Evolutionary conservation across 495 filamentous ascomycete genomes (phyloP).

Genomic region (Bombardia bombarda): DNA sequence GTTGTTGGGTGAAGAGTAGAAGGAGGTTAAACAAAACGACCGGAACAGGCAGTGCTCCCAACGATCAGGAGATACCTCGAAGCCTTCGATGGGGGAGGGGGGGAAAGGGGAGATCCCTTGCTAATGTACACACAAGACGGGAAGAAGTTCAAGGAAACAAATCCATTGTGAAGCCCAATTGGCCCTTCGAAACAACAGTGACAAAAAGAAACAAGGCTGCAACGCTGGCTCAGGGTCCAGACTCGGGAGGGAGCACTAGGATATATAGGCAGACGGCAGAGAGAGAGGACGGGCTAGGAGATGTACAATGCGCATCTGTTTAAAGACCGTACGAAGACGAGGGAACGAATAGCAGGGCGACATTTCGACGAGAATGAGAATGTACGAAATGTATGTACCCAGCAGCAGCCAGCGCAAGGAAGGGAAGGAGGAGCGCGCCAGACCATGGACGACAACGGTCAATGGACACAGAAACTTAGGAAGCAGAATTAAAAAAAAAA

Average conservation of each 20-base stretch:
- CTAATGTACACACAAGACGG: slow-evolving; percentile 16
- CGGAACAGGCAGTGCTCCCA: slow-evolving; percentile 24
- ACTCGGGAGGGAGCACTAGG: slow-evolving; percentile 32
- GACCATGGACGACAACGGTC: slow-evolving; percentile 2
- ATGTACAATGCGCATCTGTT: too few species aligned
- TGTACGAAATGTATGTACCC: slow-evolving; percentile 1
- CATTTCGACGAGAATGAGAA: slow-evolving; percentile 3
- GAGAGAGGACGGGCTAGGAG: slow-evolving; percentile 1
- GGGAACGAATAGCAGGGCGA: slow-evolving; percentile 11
- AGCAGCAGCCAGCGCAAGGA: neutral
- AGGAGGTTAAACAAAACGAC: slow-evolving; percentile 19
- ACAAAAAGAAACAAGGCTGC: slow-evolving; percentile 30
- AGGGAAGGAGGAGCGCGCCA: neutral
- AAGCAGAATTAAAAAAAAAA: too few species aligned
- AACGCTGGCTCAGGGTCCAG: slow-evolving; percentile 27
- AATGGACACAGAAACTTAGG: too few species aligned
- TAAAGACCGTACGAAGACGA: neutral
- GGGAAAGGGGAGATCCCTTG: too few species aligned
- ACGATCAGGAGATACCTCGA: slow-evolving; percentile 9
- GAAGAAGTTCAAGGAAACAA: slow-evolving; percentile 29
- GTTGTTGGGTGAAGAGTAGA: slow-evolving; percentile 11
- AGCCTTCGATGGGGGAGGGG: slow-evolving; percentile 12
- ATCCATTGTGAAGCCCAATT: slow-evolving; percentile 31
- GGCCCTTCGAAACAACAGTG: slow-evolving; percentile 25
- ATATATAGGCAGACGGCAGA: slow-evolving; percentile 32